Evolutionary conservation across 2,329 filamentous ascomycete species (phyloP).

Genomic region (Colletotrichum sp.): DNA sequence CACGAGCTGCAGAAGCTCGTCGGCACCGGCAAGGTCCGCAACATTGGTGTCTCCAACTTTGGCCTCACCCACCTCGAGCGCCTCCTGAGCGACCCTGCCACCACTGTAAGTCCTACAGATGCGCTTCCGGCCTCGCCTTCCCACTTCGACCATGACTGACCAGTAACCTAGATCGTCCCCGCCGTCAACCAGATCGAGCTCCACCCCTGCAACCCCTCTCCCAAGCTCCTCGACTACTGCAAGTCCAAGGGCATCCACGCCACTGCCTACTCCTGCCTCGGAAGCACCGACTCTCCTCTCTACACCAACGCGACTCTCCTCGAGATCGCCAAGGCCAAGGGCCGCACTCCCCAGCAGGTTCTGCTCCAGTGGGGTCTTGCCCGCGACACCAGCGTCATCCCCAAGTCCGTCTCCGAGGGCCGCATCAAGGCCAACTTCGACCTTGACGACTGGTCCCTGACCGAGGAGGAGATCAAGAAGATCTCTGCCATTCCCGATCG

Average conservation of each 20-base stretch:
- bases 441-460: conserved; percentile 75
- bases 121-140: not conserved
- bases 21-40: conserved; percentile 73
- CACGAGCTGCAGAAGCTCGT: conserved; percentile 73
- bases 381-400: conserved; percentile 83
- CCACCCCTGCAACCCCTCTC: conserved; percentile 82
- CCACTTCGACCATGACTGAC: not conserved
- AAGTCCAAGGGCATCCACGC: conserved; percentile 75
- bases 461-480: conserved; percentile 72
- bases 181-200: conserved; percentile 86
- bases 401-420: conserved; percentile 78
- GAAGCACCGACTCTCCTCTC: conserved; percentile 72
- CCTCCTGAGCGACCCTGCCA: conserved; percentile 69
- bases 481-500: conserved; percentile 73
- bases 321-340: conserved; percentile 68
- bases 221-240: conserved; percentile 77
- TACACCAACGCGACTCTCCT: conserved; percentile 70
- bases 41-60: conserved; percentile 90
- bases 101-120: conserved; percentile 52
- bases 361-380: conserved; percentile 82
- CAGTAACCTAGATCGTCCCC: conserved; percentile 51
- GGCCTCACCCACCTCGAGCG: conserved; percentile 81
- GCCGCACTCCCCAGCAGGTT: conserved; percentile 76
- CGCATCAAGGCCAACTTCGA: conserved; percentile 81
- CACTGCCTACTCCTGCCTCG: conserved; percentile 78